Base-by-base conservation (phyloP, 305 asterid genomes). In the Salvia sclarea region DNA sequence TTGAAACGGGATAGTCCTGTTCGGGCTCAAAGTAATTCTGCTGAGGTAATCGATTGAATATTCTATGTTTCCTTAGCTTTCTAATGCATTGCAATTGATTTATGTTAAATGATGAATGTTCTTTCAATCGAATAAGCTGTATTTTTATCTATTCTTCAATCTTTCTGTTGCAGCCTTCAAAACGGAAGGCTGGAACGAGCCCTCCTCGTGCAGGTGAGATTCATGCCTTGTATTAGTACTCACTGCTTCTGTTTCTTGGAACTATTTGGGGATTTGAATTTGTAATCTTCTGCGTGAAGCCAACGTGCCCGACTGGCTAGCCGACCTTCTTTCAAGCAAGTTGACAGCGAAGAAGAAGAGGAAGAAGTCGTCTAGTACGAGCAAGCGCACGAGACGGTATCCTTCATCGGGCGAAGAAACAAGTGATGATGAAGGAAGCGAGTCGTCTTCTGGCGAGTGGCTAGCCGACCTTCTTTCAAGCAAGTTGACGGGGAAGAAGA, bases 101-200 rank as follows among this genome's bases (percentile, higher is more conserved):
- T 38, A 25, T 43, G n/a, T n/a, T n/a, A n/a, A n/a, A n/a, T n/a
- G n/a, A n/a, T n/a, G n/a, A n/a, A n/a, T n/a, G n/a, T n/a, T n/a
- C n/a, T n/a, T n/a, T n/a, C n/a, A n/a, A n/a, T 22, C 18, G 28
- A 18, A 30, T 35, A 21, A 66, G 53, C 16, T 25, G 10, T 16
- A 24, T 35, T 17, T 20, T 22, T 20, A 1, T 22, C 33, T 37
- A 8, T 45, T 6, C 22, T 53, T 40, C 24, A 8, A 37, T 21
- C 21, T 65, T 41, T 71, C 25, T 67, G 30, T 24, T 75, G 77
- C 85, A 93, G 98, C 98, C 98, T 72, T 62, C 91, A 76, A 93
- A 90, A 75, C 90, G 98, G 98, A 97, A 79, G 76, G 97, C 98
- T 0, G 97, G 98, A 56, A 70, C 88, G 82, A 93, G 97, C 76